Evolutionary conservation across 2,329 filamentous ascomycete species (phyloP), one percentile per base, ranked within the genome.

Genomic region (Penicillium sp.): DNA sequence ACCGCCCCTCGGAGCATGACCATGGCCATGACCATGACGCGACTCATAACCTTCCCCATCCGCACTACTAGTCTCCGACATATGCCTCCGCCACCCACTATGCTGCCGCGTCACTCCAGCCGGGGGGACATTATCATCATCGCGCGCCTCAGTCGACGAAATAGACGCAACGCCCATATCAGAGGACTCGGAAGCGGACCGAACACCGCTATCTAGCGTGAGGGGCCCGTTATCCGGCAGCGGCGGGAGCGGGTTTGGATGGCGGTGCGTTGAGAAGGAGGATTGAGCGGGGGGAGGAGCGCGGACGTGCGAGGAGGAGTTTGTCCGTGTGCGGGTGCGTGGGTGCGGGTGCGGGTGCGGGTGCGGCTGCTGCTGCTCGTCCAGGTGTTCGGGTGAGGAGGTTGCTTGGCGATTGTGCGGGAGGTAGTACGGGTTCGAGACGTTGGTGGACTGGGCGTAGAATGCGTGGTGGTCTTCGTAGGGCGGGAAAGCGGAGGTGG

Each of bases 181-280:
- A 1, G 68, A 67, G 14, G 63, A 64, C 11, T 53, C 62, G 1
- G 57, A 67, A 28, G 60, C 54, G n/a, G 64, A 61, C 47, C 64
- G 61, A 55, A 68, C 28, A 5, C 41, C 60, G 6, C 55, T 49
- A 5, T 39, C 48, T 22, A 53, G 50, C 31, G 51, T 48, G 5
- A 63, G 51, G 10, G 71, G 63, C 2, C 63, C 60, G 52, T 73
- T 69, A 35, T 74, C 71, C 3, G 72, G 73, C 15, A 75, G 58
- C 5, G 71, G 71, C 2, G 73, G 72, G 1, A 76, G 66, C 2
- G 72, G 73, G 47, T 73, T 74, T 28, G 71, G 63, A 47, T 63
- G 62, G n/a, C 65, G 63, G 34, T 71, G 70, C 52, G 65, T 57
- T 41, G 63, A 68, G 63, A 64, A 64, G 45, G 67, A 69, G 20